phyloP scores from a whole-genome alignment of 495 filamentous ascomycete species.

The Neurospora pannonica region DNA sequence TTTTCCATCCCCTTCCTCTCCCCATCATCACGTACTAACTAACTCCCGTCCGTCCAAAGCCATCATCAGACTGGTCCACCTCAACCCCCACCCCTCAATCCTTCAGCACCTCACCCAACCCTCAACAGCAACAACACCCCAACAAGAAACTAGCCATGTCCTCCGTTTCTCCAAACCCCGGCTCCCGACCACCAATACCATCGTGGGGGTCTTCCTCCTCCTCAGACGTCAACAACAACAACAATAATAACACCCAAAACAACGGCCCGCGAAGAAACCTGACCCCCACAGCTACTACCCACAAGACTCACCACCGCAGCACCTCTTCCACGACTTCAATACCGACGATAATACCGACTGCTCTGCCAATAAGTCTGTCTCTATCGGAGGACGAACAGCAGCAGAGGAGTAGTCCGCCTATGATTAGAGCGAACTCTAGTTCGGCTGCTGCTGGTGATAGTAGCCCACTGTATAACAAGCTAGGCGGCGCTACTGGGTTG shows the following conservation, averaged over 20 bases:
- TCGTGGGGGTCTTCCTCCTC: constrained; percentile 9
- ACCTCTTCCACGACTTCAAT: constrained; percentile 3
- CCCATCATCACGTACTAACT: background rate
- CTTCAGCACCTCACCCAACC: constrained; percentile 6
- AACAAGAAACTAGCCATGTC: constrained; percentile 17
- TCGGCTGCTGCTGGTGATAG: constrained; percentile 18
- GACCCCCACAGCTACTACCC: background rate
- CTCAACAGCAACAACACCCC: constrained; percentile 8
- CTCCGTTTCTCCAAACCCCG: constrained; percentile 8
- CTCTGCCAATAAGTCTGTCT: constrained; percentile 59
- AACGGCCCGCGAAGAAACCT: background rate
- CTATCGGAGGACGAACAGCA: constrained; percentile 66
- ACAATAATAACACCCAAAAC: background rate
- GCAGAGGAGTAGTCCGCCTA: constrained; percentile 32
- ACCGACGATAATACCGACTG: constrained; percentile 3
- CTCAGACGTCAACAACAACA: constrained; percentile 10
- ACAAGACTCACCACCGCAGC: background rate
- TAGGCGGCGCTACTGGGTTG: no score
- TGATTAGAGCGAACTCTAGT: constrained; percentile 29
- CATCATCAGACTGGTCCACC: background rate
- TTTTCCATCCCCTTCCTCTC: background rate
- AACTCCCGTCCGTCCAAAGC: background rate
- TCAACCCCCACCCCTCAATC: constrained; percentile 8
- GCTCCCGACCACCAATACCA: constrained; percentile 16
- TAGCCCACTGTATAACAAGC: constrained; percentile 26